Percentiles rank a stretch among this genome's conserved stretches.
Conservation (phyloP, 1,139 yeast species). For the Candida sojae region DNA sequence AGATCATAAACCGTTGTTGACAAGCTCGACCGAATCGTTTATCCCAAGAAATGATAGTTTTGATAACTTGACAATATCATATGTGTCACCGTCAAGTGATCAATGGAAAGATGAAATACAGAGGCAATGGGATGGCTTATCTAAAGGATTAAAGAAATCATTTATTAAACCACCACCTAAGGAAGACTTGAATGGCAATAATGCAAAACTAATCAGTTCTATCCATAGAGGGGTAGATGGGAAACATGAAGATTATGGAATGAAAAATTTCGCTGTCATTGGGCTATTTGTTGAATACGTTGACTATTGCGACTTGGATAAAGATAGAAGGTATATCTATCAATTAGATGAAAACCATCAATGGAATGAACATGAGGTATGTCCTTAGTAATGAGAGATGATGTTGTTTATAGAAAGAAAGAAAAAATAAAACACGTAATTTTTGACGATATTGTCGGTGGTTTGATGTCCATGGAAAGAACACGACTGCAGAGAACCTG, state of each 20-base stretch:
- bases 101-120: slow-evolving; percentile 69
- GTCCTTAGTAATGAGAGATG: slow-evolving; percentile 48
- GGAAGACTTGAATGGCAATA: slow-evolving; percentile 55
- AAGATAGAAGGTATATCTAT: slow-evolving; percentile 57
- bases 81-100: slow-evolving; percentile 51
- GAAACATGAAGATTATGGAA: slow-evolving; percentile 64
- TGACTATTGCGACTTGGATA: slow-evolving; percentile 65
- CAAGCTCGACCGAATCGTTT: slow-evolving; percentile 31
- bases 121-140: slow-evolving; percentile 63
- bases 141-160: slow-evolving; percentile 59
- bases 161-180: slow-evolving; percentile 78
- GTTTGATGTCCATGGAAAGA: neutral
- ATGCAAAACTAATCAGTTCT: slow-evolving; percentile 61
- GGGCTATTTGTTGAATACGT: slow-evolving; percentile 71
- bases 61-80: slow-evolving; percentile 8
- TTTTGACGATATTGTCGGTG: neutral
- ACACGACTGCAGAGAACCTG: neutral
- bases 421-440: neutral
- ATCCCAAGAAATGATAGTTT: slow-evolving; percentile 7
- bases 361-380: slow-evolving; percentile 78
- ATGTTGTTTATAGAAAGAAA: neutral
- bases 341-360: slow-evolving; percentile 57
- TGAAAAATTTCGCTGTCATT: slow-evolving; percentile 68
- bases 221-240: slow-evolving; percentile 86
- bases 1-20: slow-evolving; percentile 34